A percentile compares a stretch with the other conserved stretches of the same genome.
These are phyloP conservation scores for Leccinum ochraceum DNA, from an alignment of 768 basidiomycete genomes.

Conservation along the genomic window DNA sequence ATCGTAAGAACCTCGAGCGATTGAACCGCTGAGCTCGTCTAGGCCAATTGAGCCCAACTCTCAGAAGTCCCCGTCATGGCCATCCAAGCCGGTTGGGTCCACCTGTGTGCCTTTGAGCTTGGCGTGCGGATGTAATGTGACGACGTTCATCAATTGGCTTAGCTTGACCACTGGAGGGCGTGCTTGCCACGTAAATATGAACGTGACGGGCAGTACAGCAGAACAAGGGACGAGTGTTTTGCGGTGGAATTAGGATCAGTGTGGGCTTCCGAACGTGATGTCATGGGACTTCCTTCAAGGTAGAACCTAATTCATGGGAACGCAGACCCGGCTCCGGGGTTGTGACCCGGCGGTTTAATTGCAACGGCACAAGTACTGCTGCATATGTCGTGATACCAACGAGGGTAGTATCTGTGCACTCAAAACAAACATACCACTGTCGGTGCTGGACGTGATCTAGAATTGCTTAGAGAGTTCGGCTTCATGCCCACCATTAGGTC, in stretches of 20 bases:
- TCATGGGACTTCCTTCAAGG: too few relatives aligned
- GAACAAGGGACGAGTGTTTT: too few relatives aligned
- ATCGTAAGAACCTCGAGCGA: neutral
- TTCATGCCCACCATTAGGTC: neutral
- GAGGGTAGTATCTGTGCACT: too few relatives aligned
- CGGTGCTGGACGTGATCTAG: neutral
- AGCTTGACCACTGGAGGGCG: neutral
- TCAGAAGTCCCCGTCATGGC: neutral
- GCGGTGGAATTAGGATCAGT: too few relatives aligned
- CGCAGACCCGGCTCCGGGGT: too few relatives aligned
- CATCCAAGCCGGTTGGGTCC: neutral
- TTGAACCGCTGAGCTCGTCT: neutral
- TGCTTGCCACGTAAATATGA: neutral
- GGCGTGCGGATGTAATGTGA: neutral
- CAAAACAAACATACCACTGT: too few relatives aligned
- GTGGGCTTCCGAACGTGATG: too few relatives aligned
- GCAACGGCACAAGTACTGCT: too few relatives aligned
- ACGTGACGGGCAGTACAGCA: too few relatives aligned
- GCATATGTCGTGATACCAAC: too few relatives aligned
- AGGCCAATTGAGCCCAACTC: neutral
- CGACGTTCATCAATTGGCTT: neutral
- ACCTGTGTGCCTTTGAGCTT: slow-evolving; percentile 13
- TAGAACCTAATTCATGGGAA: too few relatives aligned
- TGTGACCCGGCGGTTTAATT: too few relatives aligned
- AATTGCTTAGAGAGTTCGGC: neutral